phyloP scores from a whole-genome alignment of 2,329 filamentous ascomycete genomes.

The Venturia nashicola region DNA sequence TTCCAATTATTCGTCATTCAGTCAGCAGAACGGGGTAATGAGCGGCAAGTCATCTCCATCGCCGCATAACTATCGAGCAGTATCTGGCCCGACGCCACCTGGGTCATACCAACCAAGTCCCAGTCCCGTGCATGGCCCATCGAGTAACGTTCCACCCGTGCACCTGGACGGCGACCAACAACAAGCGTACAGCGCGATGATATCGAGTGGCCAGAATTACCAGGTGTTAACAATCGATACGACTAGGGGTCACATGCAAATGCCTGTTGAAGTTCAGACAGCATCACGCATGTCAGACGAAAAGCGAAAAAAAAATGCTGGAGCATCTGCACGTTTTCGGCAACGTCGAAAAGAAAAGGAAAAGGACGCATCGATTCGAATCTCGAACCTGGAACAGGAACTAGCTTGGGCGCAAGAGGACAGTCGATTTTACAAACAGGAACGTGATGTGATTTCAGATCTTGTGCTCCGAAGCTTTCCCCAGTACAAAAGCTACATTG shows the following conservation, averaged over 20 bases:
- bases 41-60: slow-evolving; percentile 8
- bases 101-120: background rate
- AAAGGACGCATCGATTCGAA: slow-evolving; percentile 55
- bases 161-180: slow-evolving; percentile 13
- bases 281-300: slow-evolving; percentile 75
- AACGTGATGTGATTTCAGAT: slow-evolving; percentile 31
- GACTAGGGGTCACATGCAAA: slow-evolving; percentile 39
- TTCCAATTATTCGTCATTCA: slow-evolving; percentile 9
- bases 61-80: background rate
- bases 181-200: slow-evolving; percentile 24
- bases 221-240: slow-evolving; percentile 43
- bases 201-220: slow-evolving; percentile 34
- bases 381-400: slow-evolving; percentile 56
- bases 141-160: background rate
- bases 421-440: slow-evolving; percentile 59
- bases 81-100: slow-evolving; percentile 6
- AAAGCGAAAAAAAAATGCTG: slow-evolving; percentile 74
- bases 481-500: slow-evolving; percentile 4
- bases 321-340: slow-evolving; percentile 72
- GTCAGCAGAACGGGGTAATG: slow-evolving; percentile 1
- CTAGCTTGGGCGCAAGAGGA: slow-evolving; percentile 57
- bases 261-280: slow-evolving; percentile 68
- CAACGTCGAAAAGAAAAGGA: slow-evolving; percentile 74
- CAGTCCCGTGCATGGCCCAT: background rate
- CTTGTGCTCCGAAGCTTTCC: background rate